phyloP scores from a whole-genome alignment of 768 basidiomycete genomes.

The Phlebiopsis gigantea region DNA sequence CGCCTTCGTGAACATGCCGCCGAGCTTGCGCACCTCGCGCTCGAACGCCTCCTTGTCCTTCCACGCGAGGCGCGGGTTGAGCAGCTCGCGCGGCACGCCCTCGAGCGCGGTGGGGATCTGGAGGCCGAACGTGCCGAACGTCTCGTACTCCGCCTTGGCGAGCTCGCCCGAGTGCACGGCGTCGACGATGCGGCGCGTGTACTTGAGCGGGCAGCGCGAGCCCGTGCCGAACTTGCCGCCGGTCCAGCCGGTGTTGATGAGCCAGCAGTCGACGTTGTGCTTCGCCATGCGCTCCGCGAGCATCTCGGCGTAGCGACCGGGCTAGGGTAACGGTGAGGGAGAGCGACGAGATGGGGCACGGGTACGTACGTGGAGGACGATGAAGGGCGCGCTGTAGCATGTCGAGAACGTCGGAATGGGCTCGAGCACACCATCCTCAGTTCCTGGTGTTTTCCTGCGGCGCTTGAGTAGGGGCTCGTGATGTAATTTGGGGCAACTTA shows the following conservation, averaged over 20 bases:
- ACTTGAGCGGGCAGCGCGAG: conserved; percentile 94
- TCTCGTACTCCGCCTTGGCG: conserved; percentile 82
- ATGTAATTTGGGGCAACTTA: conserved; percentile 30
- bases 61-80: conserved; percentile 90
- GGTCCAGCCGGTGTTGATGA: conserved; percentile 98
- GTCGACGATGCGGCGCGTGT: conserved; percentile 94
- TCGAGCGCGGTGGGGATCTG: conserved; percentile 77
- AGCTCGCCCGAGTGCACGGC: conserved; percentile 94
- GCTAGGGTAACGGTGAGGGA: conserved; percentile 35
- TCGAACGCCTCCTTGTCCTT: conserved; percentile 83
- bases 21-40: conserved; percentile 83
- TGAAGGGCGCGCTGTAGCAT: conserved; percentile 99
- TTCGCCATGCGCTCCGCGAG: conserved; percentile 89
- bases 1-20: conserved; percentile 90
- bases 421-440: conserved; percentile 96
- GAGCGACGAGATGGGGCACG: not conserved
- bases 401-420: conserved; percentile 99
- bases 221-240: conserved; percentile 91
- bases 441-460: conserved; percentile 90
- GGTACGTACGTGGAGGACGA: conserved; percentile 79
- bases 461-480: conserved; percentile 12
- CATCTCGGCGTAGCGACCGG: conserved; percentile 95
- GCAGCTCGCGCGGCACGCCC: conserved; percentile 85
- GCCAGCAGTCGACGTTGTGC: conserved; percentile 90
- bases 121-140: conserved; percentile 77